These are phyloP conservation scores for Liquidambar formosana DNA, from an alignment of 164 flowering plant species.

Conservation along the genomic window DNA sequence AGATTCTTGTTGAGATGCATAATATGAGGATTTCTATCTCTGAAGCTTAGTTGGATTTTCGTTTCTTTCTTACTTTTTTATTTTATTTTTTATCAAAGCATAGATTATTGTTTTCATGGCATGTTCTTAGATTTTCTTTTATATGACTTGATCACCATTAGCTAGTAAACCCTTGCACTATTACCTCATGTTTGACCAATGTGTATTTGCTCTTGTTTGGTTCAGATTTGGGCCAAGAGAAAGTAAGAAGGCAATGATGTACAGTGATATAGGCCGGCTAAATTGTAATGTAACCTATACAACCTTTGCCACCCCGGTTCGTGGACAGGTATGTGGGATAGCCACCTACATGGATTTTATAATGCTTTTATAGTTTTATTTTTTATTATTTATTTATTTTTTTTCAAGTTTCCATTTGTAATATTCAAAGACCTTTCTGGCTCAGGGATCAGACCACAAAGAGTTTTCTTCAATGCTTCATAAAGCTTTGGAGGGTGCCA, in stretches of 20 bases:
- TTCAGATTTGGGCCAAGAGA: conserved; percentile 97
- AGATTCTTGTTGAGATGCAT: too few species aligned
- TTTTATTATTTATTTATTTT: too few species aligned
- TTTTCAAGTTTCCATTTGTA: too few species aligned
- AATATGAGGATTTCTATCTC: too few species aligned
- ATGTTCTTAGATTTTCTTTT: background rate
- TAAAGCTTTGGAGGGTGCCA: conserved; percentile 94
- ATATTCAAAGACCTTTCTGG: background rate
- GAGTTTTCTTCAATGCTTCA: conserved; percentile 87
- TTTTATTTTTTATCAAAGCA: too few species aligned
- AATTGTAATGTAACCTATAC: conserved; percentile 93
- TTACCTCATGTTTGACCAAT: background rate
- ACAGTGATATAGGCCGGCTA: conserved; percentile 82
- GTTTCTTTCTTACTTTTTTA: too few species aligned
- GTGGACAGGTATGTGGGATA: conserved; percentile 65
- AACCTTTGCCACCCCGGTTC: conserved; percentile 65
- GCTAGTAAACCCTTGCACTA: background rate
- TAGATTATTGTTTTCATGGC: too few species aligned
- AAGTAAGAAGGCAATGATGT: conserved; percentile 97
- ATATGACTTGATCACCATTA: background rate
- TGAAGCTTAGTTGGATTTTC: too few species aligned
- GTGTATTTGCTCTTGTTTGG: background rate
- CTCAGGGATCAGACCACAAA: conserved; percentile 79
- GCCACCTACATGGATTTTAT: background rate
- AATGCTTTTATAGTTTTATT: background rate